Base-by-base conservation (phyloP, 768 basidiomycete genomes). In the Pluteus cervinus region DNA sequence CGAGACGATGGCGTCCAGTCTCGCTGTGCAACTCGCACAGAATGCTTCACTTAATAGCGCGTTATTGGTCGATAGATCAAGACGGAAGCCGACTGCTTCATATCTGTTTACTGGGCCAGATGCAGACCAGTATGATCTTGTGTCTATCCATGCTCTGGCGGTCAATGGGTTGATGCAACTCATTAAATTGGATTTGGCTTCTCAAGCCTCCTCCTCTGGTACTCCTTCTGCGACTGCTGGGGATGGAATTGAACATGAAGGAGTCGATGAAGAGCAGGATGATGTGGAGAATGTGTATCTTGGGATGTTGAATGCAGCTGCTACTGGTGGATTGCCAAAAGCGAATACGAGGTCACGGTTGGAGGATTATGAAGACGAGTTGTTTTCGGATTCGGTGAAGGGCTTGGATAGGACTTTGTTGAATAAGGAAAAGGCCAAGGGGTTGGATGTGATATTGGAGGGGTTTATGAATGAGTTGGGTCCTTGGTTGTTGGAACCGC, bases 81-180 rank as follows among this genome's bases (percentile, higher is more conserved):
- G 73, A 46, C 75, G 76, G 58, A 85, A 72, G 58, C 66, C 63
- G 11, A 59, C 75, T 0, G 77, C 83, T 53, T 93, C 91, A 0
- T 97, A 97, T 63, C 75, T 99, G 24, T 96, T 94, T 58, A 77
- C 84, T 10, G 77, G 82, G 26, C 72, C 73, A 41, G 84, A 87
- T 33, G 90, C 90, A 7, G 80, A 86, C 49, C 66, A 77, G 40
- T 85, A 96, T 56, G 92, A 98, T 59, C 66, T 96, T 40, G 83
- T 94, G 54, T 73, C 89, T 5, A 76, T 98, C 37, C 75, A 86
- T 52, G 81, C 88, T 0, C 71, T 97, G 7, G 89, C 75, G 3
- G 62, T 74, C 34, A 90, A 88, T 52, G 88, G 83, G 5, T 79
- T 91, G 46, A 57, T 79, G 2, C 84, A 87, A 33, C 72, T 96